Percentiles rank a stretch among this genome's conserved stretches.
Evolutionary conservation across 1,284 basidiomycete species (phyloP).

Genomic region (Neolentinus lepideus): DNA sequence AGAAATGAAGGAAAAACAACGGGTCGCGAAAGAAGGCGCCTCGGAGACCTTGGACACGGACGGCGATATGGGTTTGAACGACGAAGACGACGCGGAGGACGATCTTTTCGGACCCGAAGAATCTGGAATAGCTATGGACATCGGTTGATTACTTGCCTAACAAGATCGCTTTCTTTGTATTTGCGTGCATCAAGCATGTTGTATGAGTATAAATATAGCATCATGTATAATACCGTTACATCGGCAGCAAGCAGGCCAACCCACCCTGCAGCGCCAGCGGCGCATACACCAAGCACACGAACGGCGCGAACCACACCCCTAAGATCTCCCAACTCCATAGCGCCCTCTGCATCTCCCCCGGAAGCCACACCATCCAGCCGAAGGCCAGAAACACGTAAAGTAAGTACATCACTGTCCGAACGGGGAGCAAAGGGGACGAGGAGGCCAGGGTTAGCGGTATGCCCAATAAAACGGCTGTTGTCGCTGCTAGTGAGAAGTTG

Average conservation of each 20-base stretch:
- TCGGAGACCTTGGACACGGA: conserved; percentile 37
- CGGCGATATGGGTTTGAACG: conserved; percentile 33
- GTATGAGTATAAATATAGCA: not conserved
- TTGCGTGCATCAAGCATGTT: too few relatives aligned
- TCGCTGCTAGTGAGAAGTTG: conserved; percentile 82
- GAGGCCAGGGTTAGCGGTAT: conserved; percentile 49
- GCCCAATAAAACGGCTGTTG: conserved; percentile 56
- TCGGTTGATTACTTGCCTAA: not conserved
- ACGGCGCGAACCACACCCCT: conserved; percentile 70
- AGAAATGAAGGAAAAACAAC: conserved; percentile 66
- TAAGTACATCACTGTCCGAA: conserved; percentile 30
- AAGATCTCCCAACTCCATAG: conserved; percentile 68
- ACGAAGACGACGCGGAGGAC: conserved; percentile 23
- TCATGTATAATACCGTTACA: conserved; percentile 6
- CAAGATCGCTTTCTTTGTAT: too few relatives aligned
- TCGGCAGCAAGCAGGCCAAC: conserved; percentile 41
- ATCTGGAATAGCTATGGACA: conserved; percentile 30
- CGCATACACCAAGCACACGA: conserved; percentile 63
- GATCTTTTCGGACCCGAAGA: conserved; percentile 57
- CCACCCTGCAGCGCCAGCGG: conserved; percentile 65
- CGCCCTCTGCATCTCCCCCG: conserved; percentile 35
- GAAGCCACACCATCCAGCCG: conserved; percentile 47
- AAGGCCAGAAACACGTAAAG: conserved; percentile 41
- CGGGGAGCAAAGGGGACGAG: conserved; percentile 17
- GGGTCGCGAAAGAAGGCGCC: conserved; percentile 55